Conservation (phyloP, 345 rosid genomes). For the Pistacia integerrima region DNA sequence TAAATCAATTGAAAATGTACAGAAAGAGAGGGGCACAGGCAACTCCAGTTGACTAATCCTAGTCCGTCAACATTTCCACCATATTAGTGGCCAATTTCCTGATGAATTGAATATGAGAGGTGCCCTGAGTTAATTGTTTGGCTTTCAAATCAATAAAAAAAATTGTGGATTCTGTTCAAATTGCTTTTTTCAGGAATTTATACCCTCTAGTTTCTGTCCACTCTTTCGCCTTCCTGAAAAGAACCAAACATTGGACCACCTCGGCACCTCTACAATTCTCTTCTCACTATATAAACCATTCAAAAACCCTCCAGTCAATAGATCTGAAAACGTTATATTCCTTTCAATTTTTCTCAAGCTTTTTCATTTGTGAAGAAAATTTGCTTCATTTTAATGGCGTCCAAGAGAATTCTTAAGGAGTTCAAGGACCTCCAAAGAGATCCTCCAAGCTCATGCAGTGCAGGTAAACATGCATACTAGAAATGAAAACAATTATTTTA, state of each 20-base stretch:
- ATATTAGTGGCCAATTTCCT: too few relatives aligned
- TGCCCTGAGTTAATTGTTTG: neutral
- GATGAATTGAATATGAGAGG: neutral
- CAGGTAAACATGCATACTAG: slow-evolving; percentile 13
- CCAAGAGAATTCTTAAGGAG: slow-evolving; percentile 35
- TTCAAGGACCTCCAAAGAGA: slow-evolving; percentile 31
- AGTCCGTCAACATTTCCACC: neutral
- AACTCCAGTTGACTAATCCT: neutral
- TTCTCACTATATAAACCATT: neutral
- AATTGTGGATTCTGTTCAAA: neutral
- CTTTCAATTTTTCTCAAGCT: neutral
- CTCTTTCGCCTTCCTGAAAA: neutral
- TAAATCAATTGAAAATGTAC: neutral
- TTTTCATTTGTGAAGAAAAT: neutral
- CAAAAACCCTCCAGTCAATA: neutral
- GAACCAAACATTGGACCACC: neutral
- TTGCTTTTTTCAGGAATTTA: slow-evolving; percentile 10
- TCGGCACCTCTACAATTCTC: neutral
- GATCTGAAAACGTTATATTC: neutral
- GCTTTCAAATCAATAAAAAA: neutral
- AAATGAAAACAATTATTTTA: too few relatives aligned
- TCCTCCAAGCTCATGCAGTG: slow-evolving; percentile 37
- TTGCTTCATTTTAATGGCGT: slow-evolving; percentile 23
- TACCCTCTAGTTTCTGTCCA: slow-evolving; percentile 11
- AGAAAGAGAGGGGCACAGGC: neutral